Evolutionary conservation across 805 yeast genomes (phyloP), one percentile per base, ranked within the genome.

Genomic region (Pichia thaimueangensis): DNA sequence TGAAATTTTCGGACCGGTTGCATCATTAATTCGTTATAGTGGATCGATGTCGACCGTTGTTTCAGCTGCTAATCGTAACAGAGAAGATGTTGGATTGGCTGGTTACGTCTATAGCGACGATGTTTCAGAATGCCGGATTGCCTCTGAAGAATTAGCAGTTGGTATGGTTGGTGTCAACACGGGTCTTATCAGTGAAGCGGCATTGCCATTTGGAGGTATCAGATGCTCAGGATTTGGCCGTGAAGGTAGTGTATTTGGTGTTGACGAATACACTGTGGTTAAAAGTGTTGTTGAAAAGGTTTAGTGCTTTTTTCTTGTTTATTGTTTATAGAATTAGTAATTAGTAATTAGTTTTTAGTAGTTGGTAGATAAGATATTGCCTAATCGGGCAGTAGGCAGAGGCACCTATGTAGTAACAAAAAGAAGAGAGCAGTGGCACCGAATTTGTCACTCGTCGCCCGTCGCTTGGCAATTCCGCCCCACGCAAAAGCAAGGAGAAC

Each of bases 161-260:
- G 93, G 93, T 21, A 84, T 85, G 91, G 71, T 84, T 37, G 91
- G 89, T 23, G 76, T 75, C 45, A 84, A 85, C 63, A 78, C 86
- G 11, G 91, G 91, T 10, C 60, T 72, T 6, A 75, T 84, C 45
- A 73, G 83, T 9, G 88, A 67, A 43, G 71, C 82, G 15, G 70
- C 80, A 9, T 54, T 76, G 45, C 83, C 84, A 17, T 79, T 78
- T 56, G 91, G 91, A 4, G 91, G 91, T 30, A 71, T 82, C 29
- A 78, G 78, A 55, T 76, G 79, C 53, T 74, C 83, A 31, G 91
- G 93, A 0, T 79, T 80, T 53, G 93, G 93, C 32, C 72, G 87
- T 58, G 91, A 83, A 63, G 88, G 87, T 36, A 79, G 86, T 27
- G 69, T 72, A 53, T 78, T 74, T 58, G 91, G 91, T 19, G 60